Evolutionary conservation across 768 basidiomycete species (phyloP), one percentile per base, ranked within the genome.

Genomic region (Ramaria sp.): DNA sequence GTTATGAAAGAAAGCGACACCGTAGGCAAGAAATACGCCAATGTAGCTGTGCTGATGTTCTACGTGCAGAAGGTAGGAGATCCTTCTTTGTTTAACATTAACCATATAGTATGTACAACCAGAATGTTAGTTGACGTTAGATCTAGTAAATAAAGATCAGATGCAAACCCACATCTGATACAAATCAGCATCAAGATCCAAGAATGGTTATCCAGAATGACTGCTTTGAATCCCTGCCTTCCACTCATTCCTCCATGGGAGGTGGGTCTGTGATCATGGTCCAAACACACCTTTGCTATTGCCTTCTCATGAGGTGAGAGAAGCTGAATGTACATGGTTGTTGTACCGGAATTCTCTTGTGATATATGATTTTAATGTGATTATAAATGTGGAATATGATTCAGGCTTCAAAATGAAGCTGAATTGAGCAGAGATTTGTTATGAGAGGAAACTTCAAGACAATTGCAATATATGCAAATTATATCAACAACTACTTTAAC

Each of bases 191-290:
- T 74, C 58, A 80, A 75, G 48, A 77, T 53, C 79, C 79, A 81
- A 11, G 80, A 72, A 64, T 79, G 75, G 12, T 69, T 34, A 64
- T 82, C 79, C 7, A 68, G 62, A 37, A 79, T 63, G 47, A 82
- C 64, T n/a, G 74, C 75, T 54, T 77, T 78, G 65, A 82, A 74
- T 6, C 78, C 79, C 59, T 75, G 64, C 79, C 77, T 79, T 17
- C 78, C 79, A 19, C 66, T 73, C 78, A 79, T 77, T 19, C 79
- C 79, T 30, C 80, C 79, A 63, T 80, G 80, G 2, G 78, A 80
- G 48, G 74, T 75, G 17, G 79, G 80, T 58, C 72, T 78, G 54
- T 82, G 79, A 61, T 81, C 78, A 15, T 75, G 68, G 53, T 79
- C 76, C 17, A 82, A 63, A 10, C 79, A 71, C n/a, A 79, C 78